Evolutionary conservation across 2,329 filamentous ascomycete genomes (phyloP), one percentile per base, ranked within the genome.

Genomic region (Cytospora mali): DNA sequence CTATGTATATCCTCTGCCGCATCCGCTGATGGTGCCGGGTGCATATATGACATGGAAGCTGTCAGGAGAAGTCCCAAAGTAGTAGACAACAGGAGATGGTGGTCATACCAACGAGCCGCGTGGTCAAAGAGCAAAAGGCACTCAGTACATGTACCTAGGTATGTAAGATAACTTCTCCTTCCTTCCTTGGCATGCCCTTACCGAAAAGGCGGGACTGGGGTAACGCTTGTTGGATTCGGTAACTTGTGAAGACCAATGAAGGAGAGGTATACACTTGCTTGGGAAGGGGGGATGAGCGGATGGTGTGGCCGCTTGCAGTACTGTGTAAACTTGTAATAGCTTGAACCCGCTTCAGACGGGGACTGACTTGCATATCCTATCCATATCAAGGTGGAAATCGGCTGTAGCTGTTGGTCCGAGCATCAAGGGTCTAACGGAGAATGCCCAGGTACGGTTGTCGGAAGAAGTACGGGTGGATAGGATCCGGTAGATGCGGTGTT

Each of bases 291-390:
- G 39, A 4, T 11, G 39, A 9, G 39, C n/a, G 39, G 58, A 54
- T 33, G 58, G 58, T 55, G 50, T 60, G 58, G 50, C 50, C 21
- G 58, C 14, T 31, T 55, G 51, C 58, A 61, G 16, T 39, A 7
- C 10, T 3, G 5, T 7, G 58, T n/a, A 55, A 11, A 46, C 33
- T 23, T 33, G 48, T 29, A 27, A 18, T 28, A 49, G 29, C 10
- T 21, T 27, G 28, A 52, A 49, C 35, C 55, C 58, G 39, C 42
- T 7, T n/a, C 14, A 46, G 39, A 21, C 4, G 7, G 42, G 4
- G 39, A 46, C 3, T 23, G n/a, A 13, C 42, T 23, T 46, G n/a
- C n/a, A 46, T 13, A 13, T 42, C 18, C 39, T n/a, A 18, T 9
- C n/a, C 39, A 3, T 21, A n/a, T n/a, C 13, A 21, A 9, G 18